phyloP scores from a whole-genome alignment of 179 eudicot species.

The Silene noctiflora region DNA sequence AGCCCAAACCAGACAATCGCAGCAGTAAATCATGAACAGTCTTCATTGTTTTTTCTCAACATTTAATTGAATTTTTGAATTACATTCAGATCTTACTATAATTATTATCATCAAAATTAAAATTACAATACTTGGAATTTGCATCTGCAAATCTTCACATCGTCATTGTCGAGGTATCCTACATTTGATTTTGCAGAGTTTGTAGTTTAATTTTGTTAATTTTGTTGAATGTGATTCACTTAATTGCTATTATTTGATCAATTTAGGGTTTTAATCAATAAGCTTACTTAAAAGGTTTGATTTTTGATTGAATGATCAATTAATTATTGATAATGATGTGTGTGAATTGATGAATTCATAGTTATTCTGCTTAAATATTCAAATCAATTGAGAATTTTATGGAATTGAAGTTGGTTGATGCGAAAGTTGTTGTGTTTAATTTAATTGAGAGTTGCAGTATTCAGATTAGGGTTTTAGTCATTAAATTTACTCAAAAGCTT shows the following conservation, averaged over 20 bases:
- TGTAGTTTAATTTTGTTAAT: background rate
- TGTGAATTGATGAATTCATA: background rate
- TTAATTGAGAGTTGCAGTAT: slow-evolving; percentile 9
- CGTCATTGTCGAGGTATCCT: too few species aligned
- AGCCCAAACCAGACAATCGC: too few species aligned
- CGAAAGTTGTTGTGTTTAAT: background rate
- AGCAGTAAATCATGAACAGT: too few species aligned
- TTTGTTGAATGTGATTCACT: slow-evolving; percentile 1
- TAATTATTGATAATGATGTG: background rate
- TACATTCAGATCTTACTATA: too few species aligned
- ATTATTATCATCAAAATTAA: too few species aligned
- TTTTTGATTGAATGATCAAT: background rate
- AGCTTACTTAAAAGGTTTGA: background rate
- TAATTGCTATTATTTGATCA: background rate
- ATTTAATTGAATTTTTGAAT: too few species aligned
- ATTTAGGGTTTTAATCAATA: background rate
- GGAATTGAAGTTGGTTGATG: background rate
- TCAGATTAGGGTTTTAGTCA: background rate
- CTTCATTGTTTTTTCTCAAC: too few species aligned
- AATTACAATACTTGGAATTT: too few species aligned
- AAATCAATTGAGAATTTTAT: background rate
- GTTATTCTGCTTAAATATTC: background rate
- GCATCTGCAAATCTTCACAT: too few species aligned
- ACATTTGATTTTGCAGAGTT: background rate
- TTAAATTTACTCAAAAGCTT: background rate